These are phyloP conservation scores for Lagenaria siceraria DNA, from an alignment of 306 rosid species.

Conservation along the genomic window DNA sequence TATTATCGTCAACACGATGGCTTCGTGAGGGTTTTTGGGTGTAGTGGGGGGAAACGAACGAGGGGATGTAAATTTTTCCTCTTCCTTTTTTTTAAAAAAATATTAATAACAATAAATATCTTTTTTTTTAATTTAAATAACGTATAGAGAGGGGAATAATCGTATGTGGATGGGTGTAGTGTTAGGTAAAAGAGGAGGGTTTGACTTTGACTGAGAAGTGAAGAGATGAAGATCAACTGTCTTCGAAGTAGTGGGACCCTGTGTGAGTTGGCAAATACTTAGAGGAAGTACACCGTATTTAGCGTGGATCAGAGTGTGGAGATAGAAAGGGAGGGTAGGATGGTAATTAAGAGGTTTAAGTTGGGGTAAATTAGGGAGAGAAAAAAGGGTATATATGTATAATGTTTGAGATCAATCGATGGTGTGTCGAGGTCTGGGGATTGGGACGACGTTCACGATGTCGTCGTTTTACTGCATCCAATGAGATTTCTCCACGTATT, in stretches of 20 bases:
- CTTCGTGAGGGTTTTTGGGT: slow-evolving; percentile 19
- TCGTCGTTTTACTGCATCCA: background rate
- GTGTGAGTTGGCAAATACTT: background rate
- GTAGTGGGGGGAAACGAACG: slow-evolving; percentile 10
- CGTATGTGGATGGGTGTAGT: background rate
- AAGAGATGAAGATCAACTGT: background rate
- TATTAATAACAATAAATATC: background rate
- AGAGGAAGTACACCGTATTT: background rate
- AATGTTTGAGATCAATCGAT: background rate
- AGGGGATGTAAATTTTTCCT: slow-evolving; percentile 20
- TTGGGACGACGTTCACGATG: slow-evolving; percentile 10
- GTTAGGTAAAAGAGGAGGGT: background rate
- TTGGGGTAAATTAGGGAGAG: background rate
- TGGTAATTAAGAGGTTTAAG: background rate
- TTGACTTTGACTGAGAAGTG: background rate
- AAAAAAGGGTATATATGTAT: background rate
- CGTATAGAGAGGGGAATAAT: background rate
- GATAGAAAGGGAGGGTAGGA: background rate
- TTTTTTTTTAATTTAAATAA: background rate
- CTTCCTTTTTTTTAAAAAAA: background rate
- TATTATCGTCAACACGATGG: slow-evolving; percentile 11
- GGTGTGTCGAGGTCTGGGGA: background rate
- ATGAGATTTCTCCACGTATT: slow-evolving; percentile 7
- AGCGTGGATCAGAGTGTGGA: background rate
- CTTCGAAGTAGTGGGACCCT: background rate